Evolutionary conservation across 2,329 filamentous ascomycete species (phyloP).

Genomic region (Mollisiaceae sp.): DNA sequence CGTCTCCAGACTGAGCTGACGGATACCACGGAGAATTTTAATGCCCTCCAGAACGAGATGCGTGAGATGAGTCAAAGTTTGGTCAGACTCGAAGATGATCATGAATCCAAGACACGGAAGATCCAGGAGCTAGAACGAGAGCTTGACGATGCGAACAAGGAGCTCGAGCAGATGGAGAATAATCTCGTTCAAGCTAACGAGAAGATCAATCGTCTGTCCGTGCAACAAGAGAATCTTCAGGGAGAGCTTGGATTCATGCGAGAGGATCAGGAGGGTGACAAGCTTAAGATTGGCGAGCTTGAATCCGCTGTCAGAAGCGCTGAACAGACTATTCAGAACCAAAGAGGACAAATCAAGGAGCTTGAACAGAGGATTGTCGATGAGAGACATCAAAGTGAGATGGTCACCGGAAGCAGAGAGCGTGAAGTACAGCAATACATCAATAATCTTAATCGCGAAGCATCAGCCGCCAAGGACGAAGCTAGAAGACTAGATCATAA

Average conservation of each 20-base stretch:
- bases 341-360: slow-evolving; percentile 76
- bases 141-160: slow-evolving; percentile 80
- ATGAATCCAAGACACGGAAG: slow-evolving; percentile 75
- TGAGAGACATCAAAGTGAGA: slow-evolving; percentile 85
- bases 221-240: slow-evolving; percentile 91
- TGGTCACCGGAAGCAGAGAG: slow-evolving; percentile 87
- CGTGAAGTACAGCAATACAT: slow-evolving; percentile 93
- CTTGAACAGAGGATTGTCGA: slow-evolving; percentile 76
- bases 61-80: slow-evolving; percentile 87
- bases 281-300: slow-evolving; percentile 95
- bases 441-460: slow-evolving; percentile 89
- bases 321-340: slow-evolving; percentile 82
- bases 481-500: slow-evolving; percentile 80
- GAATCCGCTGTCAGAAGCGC: slow-evolving; percentile 80
- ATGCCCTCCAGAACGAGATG: slow-evolving; percentile 92
- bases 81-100: slow-evolving; percentile 86
- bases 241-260: slow-evolving; percentile 93
- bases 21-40: slow-evolving; percentile 84
- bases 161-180: slow-evolving; percentile 84
- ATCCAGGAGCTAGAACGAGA: slow-evolving; percentile 86
- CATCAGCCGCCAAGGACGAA: slow-evolving; percentile 83
- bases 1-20: slow-evolving; percentile 73
- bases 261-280: slow-evolving; percentile 96
- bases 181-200: slow-evolving; percentile 83
- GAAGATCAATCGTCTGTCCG: slow-evolving; percentile 84